phyloP scores from a whole-genome alignment of 495 filamentous ascomycete species.

The Cudoniella acicularis region DNA sequence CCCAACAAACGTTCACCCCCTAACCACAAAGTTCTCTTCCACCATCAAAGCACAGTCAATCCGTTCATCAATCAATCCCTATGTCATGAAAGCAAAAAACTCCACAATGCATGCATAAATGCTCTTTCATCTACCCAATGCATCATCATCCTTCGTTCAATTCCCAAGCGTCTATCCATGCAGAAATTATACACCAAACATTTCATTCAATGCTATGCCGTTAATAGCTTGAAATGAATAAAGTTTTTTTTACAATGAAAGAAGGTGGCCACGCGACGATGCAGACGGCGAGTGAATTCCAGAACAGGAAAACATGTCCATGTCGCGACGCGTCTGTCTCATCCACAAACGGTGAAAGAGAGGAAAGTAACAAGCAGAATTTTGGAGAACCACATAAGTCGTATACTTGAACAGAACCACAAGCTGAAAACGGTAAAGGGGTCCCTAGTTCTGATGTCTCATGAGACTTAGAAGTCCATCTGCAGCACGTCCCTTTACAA shows the following conservation, averaged over 20 bases:
- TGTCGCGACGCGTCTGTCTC: neutral
- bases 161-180: neutral
- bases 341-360: neutral
- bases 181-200: neutral
- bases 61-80: neutral
- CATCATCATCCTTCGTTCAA: neutral
- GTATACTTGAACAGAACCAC: neutral
- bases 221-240: neutral
- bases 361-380: too few species aligned
- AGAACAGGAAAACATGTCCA: too few species aligned
- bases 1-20: too few species aligned
- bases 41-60: too few species aligned
- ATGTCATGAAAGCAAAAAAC: neutral
- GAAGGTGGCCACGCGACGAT: neutral
- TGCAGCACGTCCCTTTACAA: constrained; percentile 15
- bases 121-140: neutral
- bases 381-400: too few species aligned
- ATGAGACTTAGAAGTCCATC: constrained; percentile 23
- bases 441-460: constrained; percentile 1
- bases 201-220: neutral
- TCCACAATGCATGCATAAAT: neutral
- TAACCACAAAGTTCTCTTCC: neutral
- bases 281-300: neutral
- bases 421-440: neutral
- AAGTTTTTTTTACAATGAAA: neutral